phyloP scores from a whole-genome alignment of 306 rosid genomes.

The Vachellia collinsii region DNA sequence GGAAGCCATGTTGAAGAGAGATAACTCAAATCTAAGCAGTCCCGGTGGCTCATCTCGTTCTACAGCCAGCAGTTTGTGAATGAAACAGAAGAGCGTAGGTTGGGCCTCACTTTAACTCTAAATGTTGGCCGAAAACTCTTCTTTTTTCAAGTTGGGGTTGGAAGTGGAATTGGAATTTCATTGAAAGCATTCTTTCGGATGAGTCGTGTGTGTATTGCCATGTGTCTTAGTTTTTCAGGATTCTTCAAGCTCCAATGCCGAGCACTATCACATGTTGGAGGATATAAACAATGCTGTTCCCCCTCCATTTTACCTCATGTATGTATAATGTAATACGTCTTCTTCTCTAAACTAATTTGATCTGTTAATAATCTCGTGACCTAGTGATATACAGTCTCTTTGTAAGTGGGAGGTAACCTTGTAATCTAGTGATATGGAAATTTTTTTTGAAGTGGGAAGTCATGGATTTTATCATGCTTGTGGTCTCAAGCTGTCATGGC shows the following conservation, averaged over 20 bases:
- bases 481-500: too few species aligned
- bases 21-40: slow-evolving; percentile 50
- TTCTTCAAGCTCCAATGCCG: slow-evolving; percentile 1
- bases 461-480: too few species aligned
- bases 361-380: too few species aligned
- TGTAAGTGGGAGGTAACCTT: too few species aligned
- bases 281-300: background rate
- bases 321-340: background rate
- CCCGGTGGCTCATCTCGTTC: slow-evolving; percentile 69
- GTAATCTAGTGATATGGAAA: too few species aligned
- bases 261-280: background rate
- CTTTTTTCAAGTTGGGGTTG: slow-evolving; percentile 27
- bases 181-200: slow-evolving; percentile 17
- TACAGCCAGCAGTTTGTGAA: slow-evolving; percentile 44
- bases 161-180: slow-evolving; percentile 8
- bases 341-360: background rate
- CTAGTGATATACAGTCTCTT: too few species aligned
- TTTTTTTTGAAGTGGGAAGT: too few species aligned
- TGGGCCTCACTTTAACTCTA: slow-evolving; percentile 8
- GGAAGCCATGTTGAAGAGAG: slow-evolving; percentile 74
- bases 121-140: background rate
- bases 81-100: slow-evolving; percentile 32
- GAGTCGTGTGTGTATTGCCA: slow-evolving; percentile 34
- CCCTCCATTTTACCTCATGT: background rate
- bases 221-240: slow-evolving; percentile 35